Base-by-base conservation (phyloP, 179 eudicot genomes). In the Spergularia azorica region DNA sequence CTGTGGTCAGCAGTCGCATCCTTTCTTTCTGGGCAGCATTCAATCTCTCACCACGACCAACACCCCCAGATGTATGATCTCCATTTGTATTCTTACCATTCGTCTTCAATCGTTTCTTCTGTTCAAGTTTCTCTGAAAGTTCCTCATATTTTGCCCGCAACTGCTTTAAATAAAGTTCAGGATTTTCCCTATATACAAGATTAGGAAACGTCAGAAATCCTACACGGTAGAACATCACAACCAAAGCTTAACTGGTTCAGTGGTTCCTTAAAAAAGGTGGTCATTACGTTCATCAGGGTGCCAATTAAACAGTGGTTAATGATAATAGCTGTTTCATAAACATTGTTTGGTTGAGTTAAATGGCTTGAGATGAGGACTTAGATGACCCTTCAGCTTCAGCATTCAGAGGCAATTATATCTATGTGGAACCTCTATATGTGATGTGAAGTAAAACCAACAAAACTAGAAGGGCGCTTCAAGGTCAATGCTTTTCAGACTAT, bases 21-120 rank as follows among this genome's bases (percentile, higher is more conserved):
- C 99, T 93, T 77, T 95, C 99, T 84, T 89, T 95, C 80, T 95
- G 97, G 69, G 94, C 93, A 73, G 97, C 89, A 88, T 86, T 95
- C 79, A 93, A 83, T 81, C 99, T 89, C 85, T 95, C 98, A 50
- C 99, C 99, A 62, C 99, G 99, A 7, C 99, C 99, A 66, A 93
- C 96, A 68, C 89, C 94, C 55, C 98, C 97, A 70, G 97, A 87
- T 36, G 75, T 76, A 81, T 78, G 79, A 77, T 94, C 91, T 62
- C 96, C 98, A 83, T 89, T 92, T 7, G 81, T 38, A 63, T 87
- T 76, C 76, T 83, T 86, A 17, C 99, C 99, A 80, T 91, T 95
- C 14, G 93, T 90, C 83, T 90, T 93, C n/a, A 86, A 79, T 41
- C 87, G 86, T 86, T 91, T 95, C 73, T 92, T 87, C 88, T 93